Conservation (phyloP, 2,329 filamentous ascomycete genomes). For the Fusarium piperis region DNA sequence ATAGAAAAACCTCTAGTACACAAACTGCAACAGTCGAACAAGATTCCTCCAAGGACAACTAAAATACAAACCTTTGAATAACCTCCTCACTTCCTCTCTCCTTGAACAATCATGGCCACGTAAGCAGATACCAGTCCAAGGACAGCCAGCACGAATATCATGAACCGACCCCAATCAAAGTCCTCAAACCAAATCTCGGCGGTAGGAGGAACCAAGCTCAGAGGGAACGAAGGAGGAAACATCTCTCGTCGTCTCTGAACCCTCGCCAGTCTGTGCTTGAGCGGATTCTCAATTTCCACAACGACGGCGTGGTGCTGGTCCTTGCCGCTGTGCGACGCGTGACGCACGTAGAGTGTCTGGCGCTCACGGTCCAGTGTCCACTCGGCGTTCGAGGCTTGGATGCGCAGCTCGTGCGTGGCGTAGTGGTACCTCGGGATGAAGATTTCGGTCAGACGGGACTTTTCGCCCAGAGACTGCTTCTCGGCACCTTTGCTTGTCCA, state of each 20-base stretch:
- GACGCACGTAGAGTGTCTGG: conserved; percentile 45
- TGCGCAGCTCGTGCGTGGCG: conserved; percentile 37
- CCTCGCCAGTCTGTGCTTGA: conserved; percentile 35
- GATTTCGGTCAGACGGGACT: conserved; percentile 47
- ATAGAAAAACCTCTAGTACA: neutral
- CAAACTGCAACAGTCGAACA: neutral
- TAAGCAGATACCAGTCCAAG: conserved; percentile 4
- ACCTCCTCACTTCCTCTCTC: neutral
- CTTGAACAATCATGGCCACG: neutral
- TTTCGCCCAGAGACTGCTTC: conserved; percentile 29
- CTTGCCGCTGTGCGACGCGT: conserved; percentile 11
- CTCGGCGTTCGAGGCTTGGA: conserved; percentile 43
- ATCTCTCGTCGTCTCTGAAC: conserved; percentile 13
- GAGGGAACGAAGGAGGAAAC: conserved; percentile 21
- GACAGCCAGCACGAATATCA: conserved; percentile 10
- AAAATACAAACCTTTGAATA: neutral
- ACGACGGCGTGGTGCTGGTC: conserved; percentile 30
- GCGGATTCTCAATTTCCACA: conserved; percentile 38
- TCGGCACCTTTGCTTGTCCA: conserved; percentile 40
- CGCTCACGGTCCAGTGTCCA: conserved; percentile 43
- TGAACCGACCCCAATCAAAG: conserved; percentile 15
- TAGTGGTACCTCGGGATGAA: conserved; percentile 54
- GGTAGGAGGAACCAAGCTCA: conserved; percentile 20
- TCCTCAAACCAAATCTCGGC: conserved; percentile 35
- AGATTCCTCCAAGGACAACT: neutral